Conservation (phyloP, 129 eudicot species). For the Artemisia tridentata region DNA sequence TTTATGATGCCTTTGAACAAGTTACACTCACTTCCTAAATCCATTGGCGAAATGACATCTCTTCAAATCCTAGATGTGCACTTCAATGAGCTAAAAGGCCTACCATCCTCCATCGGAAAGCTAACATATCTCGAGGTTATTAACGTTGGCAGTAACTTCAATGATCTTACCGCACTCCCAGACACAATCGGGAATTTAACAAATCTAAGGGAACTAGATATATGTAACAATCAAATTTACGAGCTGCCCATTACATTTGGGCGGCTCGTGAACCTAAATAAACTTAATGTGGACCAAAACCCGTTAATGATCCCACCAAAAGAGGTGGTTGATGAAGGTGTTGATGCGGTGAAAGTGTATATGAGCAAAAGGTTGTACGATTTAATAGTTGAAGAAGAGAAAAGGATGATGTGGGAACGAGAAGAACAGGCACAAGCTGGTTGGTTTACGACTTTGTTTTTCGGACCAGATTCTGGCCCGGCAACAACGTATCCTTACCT, state of each 20-base stretch:
- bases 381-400: conserved; percentile 57
- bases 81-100: conserved; percentile 85
- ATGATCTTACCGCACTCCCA: conserved; percentile 69
- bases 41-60: conserved; percentile 81
- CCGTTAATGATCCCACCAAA: conserved; percentile 76
- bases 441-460: conserved; percentile 69
- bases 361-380: conserved; percentile 73
- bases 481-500: conserved; percentile 51
- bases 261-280: conserved; percentile 50
- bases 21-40: conserved; percentile 78
- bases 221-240: conserved; percentile 85
- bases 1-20: conserved; percentile 69
- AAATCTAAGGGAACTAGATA: conserved; percentile 72
- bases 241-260: conserved; percentile 74
- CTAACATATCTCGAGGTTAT: conserved; percentile 65
- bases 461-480: conserved; percentile 40
- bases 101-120: conserved; percentile 67
- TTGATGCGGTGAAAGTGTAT: conserved; percentile 65
- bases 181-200: conserved; percentile 66
- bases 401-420: conserved; percentile 39
- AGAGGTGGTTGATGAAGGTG: conserved; percentile 62
- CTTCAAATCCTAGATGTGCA: conserved; percentile 64
- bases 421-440: conserved; percentile 44
- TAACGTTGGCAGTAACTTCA: conserved; percentile 74
- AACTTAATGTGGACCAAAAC: conserved; percentile 67